Base-by-base conservation (phyloP, 108 stramenopile genomes). In the Ochromonas danica region DNA sequence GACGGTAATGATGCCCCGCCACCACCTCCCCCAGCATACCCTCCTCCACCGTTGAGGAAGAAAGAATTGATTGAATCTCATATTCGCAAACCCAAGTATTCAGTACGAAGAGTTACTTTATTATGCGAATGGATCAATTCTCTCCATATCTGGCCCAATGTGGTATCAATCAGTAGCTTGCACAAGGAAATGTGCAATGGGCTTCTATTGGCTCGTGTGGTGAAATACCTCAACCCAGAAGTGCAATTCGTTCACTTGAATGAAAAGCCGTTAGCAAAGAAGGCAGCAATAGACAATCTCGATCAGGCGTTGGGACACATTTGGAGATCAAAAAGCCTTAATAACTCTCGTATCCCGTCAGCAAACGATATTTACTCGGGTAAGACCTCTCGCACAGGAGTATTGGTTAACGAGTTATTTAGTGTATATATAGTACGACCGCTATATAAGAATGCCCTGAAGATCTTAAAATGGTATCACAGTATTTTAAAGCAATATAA, bases 351-450 rank as follows among this genome's bases (percentile, higher is more conserved):
- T 1, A 80, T 80, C n/a, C 79, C 79, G 6, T 10, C 3, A 28
- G 70, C 79, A 39, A 41, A 43, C 31, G 71, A 80, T 40, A 63
- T 80, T 42, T 80, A 80, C 41, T 27, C 63, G 22, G 79, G 65
- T 17, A 33, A 61, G 25, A 33, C 51, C 1, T 80, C 71, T 3
- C 14, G 10, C 2, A 39, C 3, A 1, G 79, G 2, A 30, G 30
- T 39, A 36, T 14, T 80, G 31, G 10, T 39, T 1, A 60, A 80
- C 14, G 79, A 80, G 30, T 28, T 80, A 28, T 70, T 71, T 22
- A 63, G 33, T 22, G 79, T 80, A 1, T 80, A 60, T 80, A 70
- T 80, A 1, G 1, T 27, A 70, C 3, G 10, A 30, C 79, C 79
- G 33, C 38, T 80, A 41, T 70, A 17, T 33, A 62, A 60, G 1